Evolutionary conservation across 768 basidiomycete species (phyloP).

Genomic region (Lentinula sp.): DNA sequence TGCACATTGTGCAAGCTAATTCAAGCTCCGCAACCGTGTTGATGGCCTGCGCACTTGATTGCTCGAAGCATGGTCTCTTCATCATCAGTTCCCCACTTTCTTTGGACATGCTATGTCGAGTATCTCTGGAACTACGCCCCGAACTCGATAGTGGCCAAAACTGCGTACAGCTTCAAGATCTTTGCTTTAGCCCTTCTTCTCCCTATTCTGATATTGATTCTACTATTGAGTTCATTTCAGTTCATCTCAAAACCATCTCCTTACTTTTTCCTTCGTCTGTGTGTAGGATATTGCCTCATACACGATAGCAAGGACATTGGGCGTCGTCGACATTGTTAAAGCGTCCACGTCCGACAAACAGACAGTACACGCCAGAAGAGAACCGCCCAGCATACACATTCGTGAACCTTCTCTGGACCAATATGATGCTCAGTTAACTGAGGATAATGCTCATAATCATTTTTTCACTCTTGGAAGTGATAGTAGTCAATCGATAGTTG

Average conservation of each 20-base stretch:
- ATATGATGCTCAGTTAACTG: background rate
- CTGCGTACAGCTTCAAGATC: constrained; percentile 58
- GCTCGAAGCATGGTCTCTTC: background rate
- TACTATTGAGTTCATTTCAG: constrained; percentile 40
- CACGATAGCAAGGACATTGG: constrained; percentile 76
- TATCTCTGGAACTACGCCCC: constrained; percentile 61
- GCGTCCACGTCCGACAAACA: constrained; percentile 63
- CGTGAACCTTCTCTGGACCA: constrained; percentile 11
- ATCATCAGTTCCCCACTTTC: constrained; percentile 27
- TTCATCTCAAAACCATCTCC: constrained; percentile 1
- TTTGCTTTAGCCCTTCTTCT: constrained; percentile 60
- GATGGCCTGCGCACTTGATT: background rate
- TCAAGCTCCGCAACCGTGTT: background rate
- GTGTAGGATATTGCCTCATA: constrained; percentile 74
- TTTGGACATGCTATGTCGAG: constrained; percentile 58
- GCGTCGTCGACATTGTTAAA: constrained; percentile 68
- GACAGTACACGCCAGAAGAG: constrained; percentile 23
- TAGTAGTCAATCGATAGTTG: background rate
- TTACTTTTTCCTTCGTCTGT: constrained; percentile 3
- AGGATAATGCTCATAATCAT: background rate
- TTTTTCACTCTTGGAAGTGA: background rate
- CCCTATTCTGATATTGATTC: constrained; percentile 48
- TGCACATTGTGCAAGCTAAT: background rate
- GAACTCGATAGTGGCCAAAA: constrained; percentile 60
- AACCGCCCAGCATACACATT: constrained; percentile 26